phyloP scores from a whole-genome alignment of 176 grass and related monocot species.

The Sorghum bicolor region Sorghum_bicolor_NCBIv3 NC_012873.2:63111001-63111500 shows the following conservation, averaged over 20 bases:
- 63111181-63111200: too few relatives aligned
- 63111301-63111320: too few relatives aligned
- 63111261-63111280: too few relatives aligned
- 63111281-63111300: background rate
- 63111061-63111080: slow-evolving; percentile 3
- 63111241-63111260: too few relatives aligned
- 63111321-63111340: too few relatives aligned
- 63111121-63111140: background rate
- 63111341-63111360: too few relatives aligned
- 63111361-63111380: too few relatives aligned
- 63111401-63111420: too few relatives aligned
- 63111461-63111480: background rate
- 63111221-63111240: too few relatives aligned
- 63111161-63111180: background rate
- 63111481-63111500: background rate
- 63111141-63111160: background rate
- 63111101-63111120: background rate
- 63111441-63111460: background rate
- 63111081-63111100: background rate
- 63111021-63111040: background rate
- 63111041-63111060: background rate
- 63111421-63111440: too few relatives aligned
- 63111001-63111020: slow-evolving; percentile 6
- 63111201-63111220: too few relatives aligned
- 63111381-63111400: too few relatives aligned